Evolutionary conservation across 768 basidiomycete species (phyloP).

Genomic region (Amanita jacksonii): DNA sequence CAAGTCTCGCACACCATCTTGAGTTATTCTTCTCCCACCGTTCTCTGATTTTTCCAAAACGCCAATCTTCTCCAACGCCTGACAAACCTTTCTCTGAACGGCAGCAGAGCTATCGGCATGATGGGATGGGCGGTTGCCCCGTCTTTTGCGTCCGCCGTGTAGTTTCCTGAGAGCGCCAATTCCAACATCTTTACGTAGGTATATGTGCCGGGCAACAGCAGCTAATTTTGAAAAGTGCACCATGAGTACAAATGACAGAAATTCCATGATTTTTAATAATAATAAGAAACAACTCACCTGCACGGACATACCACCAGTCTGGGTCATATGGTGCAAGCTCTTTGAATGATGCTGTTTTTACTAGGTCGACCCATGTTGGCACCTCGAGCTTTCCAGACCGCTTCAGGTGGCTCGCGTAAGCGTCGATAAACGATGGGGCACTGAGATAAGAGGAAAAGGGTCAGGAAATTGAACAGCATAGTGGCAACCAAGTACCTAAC

Average conservation of each 20-base stretch:
- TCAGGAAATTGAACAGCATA: slow-evolving; percentile 11
- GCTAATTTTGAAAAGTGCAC: no score
- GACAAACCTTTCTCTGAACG: slow-evolving; percentile 93
- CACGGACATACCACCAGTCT: slow-evolving; percentile 99
- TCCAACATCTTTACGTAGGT: slow-evolving; percentile 96
- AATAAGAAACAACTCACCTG: slow-evolving; percentile 52
- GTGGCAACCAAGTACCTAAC: slow-evolving; percentile 44
- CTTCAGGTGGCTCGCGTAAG: slow-evolving; percentile 94
- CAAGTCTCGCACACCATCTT: slow-evolving; percentile 94
- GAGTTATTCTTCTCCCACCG: slow-evolving; percentile 91
- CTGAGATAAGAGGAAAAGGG: slow-evolving; percentile 32
- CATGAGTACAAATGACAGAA: no score
- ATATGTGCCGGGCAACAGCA: slow-evolving; percentile 97
- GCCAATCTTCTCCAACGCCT: slow-evolving; percentile 97
- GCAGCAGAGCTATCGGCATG: slow-evolving; percentile 80
- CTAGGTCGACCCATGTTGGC: slow-evolving; percentile 95
- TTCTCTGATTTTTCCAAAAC: slow-evolving; percentile 91
- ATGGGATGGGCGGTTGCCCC: slow-evolving; percentile 95
- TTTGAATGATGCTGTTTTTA: slow-evolving; percentile 96
- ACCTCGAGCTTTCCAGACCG: slow-evolving; percentile 99
- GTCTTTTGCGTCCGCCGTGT: slow-evolving; percentile 91
- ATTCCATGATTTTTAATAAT: no score
- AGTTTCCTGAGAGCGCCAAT: slow-evolving; percentile 91
- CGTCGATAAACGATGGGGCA: slow-evolving; percentile 88
- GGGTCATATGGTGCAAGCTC: slow-evolving; percentile 99